Percentiles rank a stretch among this genome's conserved stretches.
These are phyloP conservation scores for Pouteria glomerata DNA, from an alignment of 148 eudicot genomes.

Conservation along the genomic window DNA sequence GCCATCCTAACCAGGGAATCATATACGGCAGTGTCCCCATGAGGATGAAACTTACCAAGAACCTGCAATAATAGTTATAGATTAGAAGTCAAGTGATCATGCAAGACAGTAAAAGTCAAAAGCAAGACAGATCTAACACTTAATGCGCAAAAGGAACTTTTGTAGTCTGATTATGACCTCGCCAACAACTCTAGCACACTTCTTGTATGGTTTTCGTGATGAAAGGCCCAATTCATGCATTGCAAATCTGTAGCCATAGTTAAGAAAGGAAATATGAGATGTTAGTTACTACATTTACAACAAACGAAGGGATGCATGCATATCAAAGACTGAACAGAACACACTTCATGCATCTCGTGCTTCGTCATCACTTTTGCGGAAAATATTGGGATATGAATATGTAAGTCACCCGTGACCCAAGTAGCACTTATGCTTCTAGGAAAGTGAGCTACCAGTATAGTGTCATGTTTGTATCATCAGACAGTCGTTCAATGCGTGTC, in stretches of 20 bases:
- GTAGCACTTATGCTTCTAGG: no score
- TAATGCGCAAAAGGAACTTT: neutral
- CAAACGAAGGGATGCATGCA: no score
- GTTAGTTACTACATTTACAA: no score
- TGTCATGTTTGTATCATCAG: no score
- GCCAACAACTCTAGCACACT: conserved; percentile 99
- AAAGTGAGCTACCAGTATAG: no score
- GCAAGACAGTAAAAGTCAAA: neutral
- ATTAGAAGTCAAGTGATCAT: conserved; percentile 9
- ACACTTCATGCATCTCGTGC: no score
- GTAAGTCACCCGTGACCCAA: no score
- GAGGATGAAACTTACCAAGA: conserved; percentile 95
- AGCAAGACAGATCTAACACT: neutral
- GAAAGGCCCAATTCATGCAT: conserved; percentile 97
- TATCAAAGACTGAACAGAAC: no score
- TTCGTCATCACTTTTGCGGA: no score
- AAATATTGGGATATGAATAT: no score
- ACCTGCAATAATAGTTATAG: conserved; percentile 43
- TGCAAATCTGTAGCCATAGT: conserved; percentile 58
- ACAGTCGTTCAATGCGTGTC: no score
- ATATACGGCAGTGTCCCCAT: conserved; percentile 93
- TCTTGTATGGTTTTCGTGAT: conserved; percentile 87
- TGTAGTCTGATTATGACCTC: conserved; percentile 48
- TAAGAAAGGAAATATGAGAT: neutral
- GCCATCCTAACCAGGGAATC: conserved; percentile 98